These are phyloP conservation scores for Trichoderma sp. DNA, from an alignment of 2,329 filamentous ascomycete genomes.

Conservation along the genomic window DNA sequence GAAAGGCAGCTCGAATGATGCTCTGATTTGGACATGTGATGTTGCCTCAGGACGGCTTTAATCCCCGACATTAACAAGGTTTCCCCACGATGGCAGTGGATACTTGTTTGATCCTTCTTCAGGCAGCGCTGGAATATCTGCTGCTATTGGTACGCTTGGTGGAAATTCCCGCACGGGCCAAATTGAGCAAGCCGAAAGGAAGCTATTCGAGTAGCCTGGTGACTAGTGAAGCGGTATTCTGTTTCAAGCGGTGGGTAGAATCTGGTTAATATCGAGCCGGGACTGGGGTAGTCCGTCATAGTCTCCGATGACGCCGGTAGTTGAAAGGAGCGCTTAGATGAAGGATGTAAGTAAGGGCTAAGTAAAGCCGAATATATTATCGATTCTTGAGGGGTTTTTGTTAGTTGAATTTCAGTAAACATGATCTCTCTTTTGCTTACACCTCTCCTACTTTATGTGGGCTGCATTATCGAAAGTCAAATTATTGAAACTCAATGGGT, in stretches of 20 bases:
- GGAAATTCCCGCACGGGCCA: background rate
- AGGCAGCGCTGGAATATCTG: background rate
- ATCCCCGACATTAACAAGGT: background rate
- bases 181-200: background rate
- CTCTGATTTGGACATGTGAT: background rate
- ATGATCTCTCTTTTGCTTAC: background rate
- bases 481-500: background rate
- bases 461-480: background rate
- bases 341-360: background rate
- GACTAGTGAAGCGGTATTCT: background rate
- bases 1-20: background rate
- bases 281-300: background rate
- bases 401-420: background rate
- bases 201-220: background rate
- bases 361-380: background rate
- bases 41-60: background rate
- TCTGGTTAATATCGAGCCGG: background rate
- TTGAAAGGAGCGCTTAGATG: background rate
- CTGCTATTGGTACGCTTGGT: slow-evolving; percentile 3
- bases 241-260: background rate
- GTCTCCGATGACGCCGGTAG: background rate
- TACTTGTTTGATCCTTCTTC: background rate
- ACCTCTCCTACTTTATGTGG: background rate
- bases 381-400: background rate
- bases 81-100: slow-evolving; percentile 5